A percentile compares a stretch with the other conserved stretches of the same genome.
Conservation (phyloP, 2,329 filamentous ascomycete species). For the Bipolaris victoriae region DNA sequence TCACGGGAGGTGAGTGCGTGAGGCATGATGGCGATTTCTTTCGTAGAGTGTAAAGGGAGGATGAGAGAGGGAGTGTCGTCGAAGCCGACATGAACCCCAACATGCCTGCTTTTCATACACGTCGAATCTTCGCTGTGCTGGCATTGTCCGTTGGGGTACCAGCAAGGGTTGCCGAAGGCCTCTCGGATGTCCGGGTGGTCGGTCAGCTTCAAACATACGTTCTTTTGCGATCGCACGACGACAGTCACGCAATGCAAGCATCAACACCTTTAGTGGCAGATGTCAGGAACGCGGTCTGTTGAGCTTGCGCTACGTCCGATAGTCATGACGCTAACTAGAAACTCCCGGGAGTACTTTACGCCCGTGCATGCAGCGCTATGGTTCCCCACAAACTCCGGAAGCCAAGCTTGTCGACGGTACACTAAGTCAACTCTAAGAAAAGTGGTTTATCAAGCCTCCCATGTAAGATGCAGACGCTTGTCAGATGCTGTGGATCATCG, state of each 20-base stretch:
- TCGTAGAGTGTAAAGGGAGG: slow-evolving; percentile 7
- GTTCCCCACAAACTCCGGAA: slow-evolving; percentile 43
- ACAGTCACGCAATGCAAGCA: slow-evolving; percentile 16
- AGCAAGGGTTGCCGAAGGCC: slow-evolving; percentile 27
- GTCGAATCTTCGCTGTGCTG: slow-evolving; percentile 18
- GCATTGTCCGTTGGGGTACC: slow-evolving; percentile 29
- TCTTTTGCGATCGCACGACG: slow-evolving; percentile 2
- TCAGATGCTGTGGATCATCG: slow-evolving; percentile 5
- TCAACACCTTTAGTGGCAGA: slow-evolving; percentile 20
- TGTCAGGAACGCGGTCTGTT: slow-evolving; percentile 18
- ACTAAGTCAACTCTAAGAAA: slow-evolving; percentile 13
- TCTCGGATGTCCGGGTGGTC: slow-evolving; percentile 25
- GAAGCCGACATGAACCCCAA: slow-evolving; percentile 6
- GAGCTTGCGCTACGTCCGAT: slow-evolving; percentile 22
- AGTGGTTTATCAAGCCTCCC: slow-evolving; percentile 15
- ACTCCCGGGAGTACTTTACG: slow-evolving; percentile 10
- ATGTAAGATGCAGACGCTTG: slow-evolving; percentile 12
- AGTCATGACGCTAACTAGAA: slow-evolving; percentile 20
- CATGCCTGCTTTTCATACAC: slow-evolving; percentile 18
- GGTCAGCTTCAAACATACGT: slow-evolving; percentile 16
- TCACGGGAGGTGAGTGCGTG: slow-evolving; percentile 55
- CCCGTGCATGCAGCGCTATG: slow-evolving; percentile 26
- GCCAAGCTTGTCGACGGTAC: slow-evolving; percentile 23
- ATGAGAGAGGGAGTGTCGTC: slow-evolving; percentile 6
- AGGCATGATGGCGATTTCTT: slow-evolving; percentile 34